phyloP scores from a whole-genome alignment of 441 rosid genomes.

The Corymbia citriodora region DNA sequence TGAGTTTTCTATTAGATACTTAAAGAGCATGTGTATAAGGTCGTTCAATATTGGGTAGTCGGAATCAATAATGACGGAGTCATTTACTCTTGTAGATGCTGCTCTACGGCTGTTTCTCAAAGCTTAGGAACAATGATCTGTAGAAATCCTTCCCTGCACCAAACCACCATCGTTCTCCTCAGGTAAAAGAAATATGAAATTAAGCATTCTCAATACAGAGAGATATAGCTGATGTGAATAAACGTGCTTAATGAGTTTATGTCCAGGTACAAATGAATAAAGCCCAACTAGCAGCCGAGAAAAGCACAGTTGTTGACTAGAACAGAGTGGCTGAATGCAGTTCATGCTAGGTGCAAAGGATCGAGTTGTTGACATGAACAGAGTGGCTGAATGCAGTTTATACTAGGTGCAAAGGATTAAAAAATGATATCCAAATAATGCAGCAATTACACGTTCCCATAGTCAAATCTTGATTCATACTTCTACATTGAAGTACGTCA shows the following conservation, averaged over 20 bases:
- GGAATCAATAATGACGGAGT: background rate
- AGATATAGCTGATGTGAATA: background rate
- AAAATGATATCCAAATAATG: background rate
- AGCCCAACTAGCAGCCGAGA: background rate
- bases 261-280: background rate
- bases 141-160: constrained; percentile 66
- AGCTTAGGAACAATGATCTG: constrained; percentile 55
- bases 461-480: background rate
- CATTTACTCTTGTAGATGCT: background rate
- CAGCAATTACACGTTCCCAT: background rate
- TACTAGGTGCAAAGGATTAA: background rate
- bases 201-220: background rate
- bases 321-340: background rate
- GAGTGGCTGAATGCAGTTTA: background rate
- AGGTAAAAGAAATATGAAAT: background rate
- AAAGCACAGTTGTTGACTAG: background rate
- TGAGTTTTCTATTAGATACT: background rate
- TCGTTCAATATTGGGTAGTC: background rate
- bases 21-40: background rate
- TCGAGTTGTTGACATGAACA: background rate
- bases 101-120: constrained; percentile 16
- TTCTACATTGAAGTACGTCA: background rate
- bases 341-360: background rate
- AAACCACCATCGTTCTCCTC: background rate
- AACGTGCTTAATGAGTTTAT: background rate